Evolutionary conservation across 179 eudicot genomes (phyloP), one percentile per base, ranked within the genome.

Genomic region (Pouteria campechiana): DNA sequence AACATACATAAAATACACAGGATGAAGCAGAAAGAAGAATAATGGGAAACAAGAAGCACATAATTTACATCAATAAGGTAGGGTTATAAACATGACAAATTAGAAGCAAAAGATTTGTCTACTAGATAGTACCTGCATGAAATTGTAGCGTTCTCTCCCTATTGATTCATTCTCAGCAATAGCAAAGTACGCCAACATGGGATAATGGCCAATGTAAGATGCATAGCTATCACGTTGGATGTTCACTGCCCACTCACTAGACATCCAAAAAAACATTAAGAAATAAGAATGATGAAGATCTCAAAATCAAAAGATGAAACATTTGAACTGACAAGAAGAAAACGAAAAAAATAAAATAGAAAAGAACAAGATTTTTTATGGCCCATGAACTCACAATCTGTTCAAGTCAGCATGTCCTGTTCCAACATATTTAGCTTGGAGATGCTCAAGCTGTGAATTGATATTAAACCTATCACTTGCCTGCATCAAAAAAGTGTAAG

Each of bases 401-500:
- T 60, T 82, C 81, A 81, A 55, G 46, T 85, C 93, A 0, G 95
- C 87, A 62, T 87, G 96, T 9, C 94, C 94, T 3, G 96, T 87
- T 25, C 96, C 94, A n/a, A 87, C 96, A 64, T 87, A 83, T 66
- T 83, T 87, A 17, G 94, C 92, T 68, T 87, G 96, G 50, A 87
- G 72, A 71, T 87, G 96, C 74, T 87, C 96, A 60, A 87, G 94
- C 67, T 87, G 96, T 11, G 96, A 87, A 61, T 87, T 83, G 65
- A 87, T 87, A 42, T 87, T 87, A 50, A 87, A 87, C 75, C 96
- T 74, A 52, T 87, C 96, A 73, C 94, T 87, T 37, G 96, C 96
- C 96, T 83, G 73, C 52, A 41, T 18, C 24, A 50, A 44, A 18
- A 35, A 27, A 1, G 7, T 23, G 6, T 9, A 34, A 9, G 11